Conservation (phyloP, 345 rosid genomes). For the Adansonia digitata region DNA sequence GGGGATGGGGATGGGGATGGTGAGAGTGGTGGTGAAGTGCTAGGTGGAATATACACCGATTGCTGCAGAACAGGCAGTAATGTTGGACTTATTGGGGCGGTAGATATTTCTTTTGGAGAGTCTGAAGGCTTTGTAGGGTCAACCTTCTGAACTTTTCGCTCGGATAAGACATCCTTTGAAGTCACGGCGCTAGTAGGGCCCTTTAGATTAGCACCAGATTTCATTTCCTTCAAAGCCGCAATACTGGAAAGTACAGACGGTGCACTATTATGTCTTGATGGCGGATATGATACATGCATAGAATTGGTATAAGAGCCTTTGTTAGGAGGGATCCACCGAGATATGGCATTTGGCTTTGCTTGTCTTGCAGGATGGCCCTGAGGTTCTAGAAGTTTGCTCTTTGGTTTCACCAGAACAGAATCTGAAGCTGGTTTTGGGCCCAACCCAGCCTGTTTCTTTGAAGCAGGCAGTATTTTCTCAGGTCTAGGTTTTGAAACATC, state of each 20-base stretch:
- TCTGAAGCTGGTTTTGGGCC: conserved; percentile 51
- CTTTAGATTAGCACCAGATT: conserved; percentile 29
- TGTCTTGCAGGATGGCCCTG: conserved; percentile 48
- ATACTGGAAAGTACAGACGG: conserved; percentile 59
- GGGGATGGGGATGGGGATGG: conserved; percentile 19
- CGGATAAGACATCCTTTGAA: conserved; percentile 30
- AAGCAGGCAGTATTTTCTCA: conserved; percentile 46
- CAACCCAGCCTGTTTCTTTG: conserved; percentile 40
- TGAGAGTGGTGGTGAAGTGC: conserved; percentile 19
- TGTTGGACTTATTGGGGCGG: conserved; percentile 33
- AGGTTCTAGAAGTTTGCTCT: conserved; percentile 57
- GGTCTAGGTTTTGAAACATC: conserved; percentile 38
- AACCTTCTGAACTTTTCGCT: conserved; percentile 18
- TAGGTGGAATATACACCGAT: conserved; percentile 25
- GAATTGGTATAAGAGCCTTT: conserved; percentile 73
- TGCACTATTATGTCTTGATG: conserved; percentile 69
- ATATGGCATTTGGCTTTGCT: conserved; percentile 68
- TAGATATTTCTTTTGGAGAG: conserved; percentile 33
- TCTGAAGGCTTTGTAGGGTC: conserved; percentile 26
- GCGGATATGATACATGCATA: conserved; percentile 77
- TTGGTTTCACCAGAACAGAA: conserved; percentile 40
- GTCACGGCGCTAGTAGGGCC: conserved; percentile 28
- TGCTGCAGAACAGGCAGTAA: conserved; percentile 27
- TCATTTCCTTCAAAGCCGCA: conserved; percentile 48
- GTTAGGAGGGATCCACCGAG: conserved; percentile 87